Base-by-base conservation (phyloP, 768 basidiomycete species). In the Mycena vitilis region DNA sequence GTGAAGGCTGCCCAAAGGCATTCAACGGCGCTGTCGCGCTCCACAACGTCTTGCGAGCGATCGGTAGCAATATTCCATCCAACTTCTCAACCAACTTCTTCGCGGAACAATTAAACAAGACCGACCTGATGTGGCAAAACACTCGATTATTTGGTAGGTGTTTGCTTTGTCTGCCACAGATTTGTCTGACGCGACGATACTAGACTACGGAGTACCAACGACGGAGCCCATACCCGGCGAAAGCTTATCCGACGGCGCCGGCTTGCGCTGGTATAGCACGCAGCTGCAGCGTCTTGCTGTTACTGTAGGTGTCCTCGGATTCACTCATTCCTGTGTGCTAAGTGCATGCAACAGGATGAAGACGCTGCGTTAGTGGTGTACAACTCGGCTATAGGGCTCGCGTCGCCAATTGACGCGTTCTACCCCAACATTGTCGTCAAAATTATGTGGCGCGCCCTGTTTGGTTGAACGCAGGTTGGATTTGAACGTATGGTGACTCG, bases 21-120 rank as follows among this genome's bases (percentile, higher is more conserved):
- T 56, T 68, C n/a, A 36, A 34, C 13, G 38, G 65, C 22, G 58
- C 62, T 2, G 51, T 71, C 40, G 47, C 58, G 3, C 58, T 71
- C 4, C 62, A 71, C 42, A 71, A 63, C 12, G 66, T 60, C 37
- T 51, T 60, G 20, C 53, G 62, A 36, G 49, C n/a, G 16, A n/a
- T 38, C 11, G 52, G 56, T 3, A 57, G 44, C 15, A 57, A 49
- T 30, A 5, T 30, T 10, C 70, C 71, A 5, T 10, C 48, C 4
- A 38, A 42, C 30, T 74, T 74, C 30, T 60, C 71, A 6, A 67
- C 62, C 48, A 56, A 68, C 22, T 74, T 74, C 47, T 74, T 74
- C 63, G 51, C 53, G 15, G 62, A 67, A 37, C 63, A 65, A n/a
- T 63, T 48, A 22, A 48, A 61, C 37, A 74, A 72, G 18, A 74